Evolutionary conservation across 2,329 filamentous ascomycete genomes (phyloP).

Genomic region (Cercospora canescens): DNA sequence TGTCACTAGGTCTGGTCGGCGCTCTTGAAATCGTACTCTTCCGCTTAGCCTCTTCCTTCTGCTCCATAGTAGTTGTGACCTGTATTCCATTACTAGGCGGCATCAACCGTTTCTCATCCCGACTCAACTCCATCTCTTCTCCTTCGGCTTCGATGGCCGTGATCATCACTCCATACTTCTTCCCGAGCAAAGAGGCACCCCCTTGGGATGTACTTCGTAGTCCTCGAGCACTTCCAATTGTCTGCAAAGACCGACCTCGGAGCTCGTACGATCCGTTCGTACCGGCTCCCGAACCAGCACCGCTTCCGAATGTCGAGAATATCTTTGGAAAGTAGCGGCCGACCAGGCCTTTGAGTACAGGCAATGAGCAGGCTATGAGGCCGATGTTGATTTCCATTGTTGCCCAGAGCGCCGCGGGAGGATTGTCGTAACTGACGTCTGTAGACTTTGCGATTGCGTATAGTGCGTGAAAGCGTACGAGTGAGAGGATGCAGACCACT

Average conservation of each 20-base stretch:
- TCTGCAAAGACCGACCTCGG: constrained; percentile 2
- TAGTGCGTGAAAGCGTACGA: constrained; percentile 26
- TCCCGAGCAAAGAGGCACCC: background rate
- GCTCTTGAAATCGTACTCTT: background rate
- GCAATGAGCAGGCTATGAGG: constrained; percentile 29
- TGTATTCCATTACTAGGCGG: constrained; percentile 2
- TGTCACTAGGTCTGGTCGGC: background rate
- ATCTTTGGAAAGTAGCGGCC: constrained; percentile 22
- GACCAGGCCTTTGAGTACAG: constrained; percentile 26
- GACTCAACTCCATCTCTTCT: background rate
- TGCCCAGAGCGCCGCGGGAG: constrained; percentile 25
- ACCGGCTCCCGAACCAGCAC: background rate
- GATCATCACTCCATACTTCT: constrained; percentile 4
- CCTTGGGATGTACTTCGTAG: background rate
- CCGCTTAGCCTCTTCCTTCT: constrained; percentile 7
- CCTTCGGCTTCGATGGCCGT: constrained; percentile 9
- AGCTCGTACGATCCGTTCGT: background rate
- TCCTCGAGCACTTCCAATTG: background rate
- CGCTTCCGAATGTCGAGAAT: constrained; percentile 7
- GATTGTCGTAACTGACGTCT: constrained; percentile 29
- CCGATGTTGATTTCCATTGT: constrained; percentile 29
- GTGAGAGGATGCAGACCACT: constrained; percentile 27
- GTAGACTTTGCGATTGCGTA: constrained; percentile 24
- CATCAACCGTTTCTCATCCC: background rate
- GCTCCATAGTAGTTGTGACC: constrained; percentile 13